These are phyloP conservation scores for Neoarthrinium moseri DNA, from an alignment of 2,329 filamentous ascomycete genomes.

Conservation along the genomic window DNA sequence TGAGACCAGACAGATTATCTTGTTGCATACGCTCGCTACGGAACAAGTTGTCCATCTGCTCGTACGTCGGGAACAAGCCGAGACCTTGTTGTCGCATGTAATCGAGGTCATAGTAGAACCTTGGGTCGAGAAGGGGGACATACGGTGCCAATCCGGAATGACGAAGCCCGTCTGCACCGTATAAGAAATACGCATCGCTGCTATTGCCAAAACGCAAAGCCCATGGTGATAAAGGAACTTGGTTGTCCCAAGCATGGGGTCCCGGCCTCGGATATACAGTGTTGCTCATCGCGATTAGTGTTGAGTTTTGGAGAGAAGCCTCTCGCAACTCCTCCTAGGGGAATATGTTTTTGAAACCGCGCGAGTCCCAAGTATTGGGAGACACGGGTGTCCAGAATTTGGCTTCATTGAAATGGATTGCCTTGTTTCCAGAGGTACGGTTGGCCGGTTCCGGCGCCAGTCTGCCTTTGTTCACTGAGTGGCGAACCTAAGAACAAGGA, in stretches of 20 bases:
- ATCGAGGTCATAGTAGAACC: not conserved
- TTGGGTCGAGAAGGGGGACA: not conserved
- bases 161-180: not conserved
- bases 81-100: not conserved
- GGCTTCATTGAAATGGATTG: too few species aligned
- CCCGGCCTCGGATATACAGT: too few species aligned
- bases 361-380: too few species aligned
- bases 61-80: not conserved
- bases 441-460: not conserved
- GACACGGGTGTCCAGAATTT: too few species aligned
- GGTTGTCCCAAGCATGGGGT: not conserved
- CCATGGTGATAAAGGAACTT: not conserved
- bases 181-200: not conserved
- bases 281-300: too few species aligned
- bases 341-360: too few species aligned
- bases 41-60: not conserved
- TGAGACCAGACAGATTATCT: not conserved
- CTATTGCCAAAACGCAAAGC: not conserved
- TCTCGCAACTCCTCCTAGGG: too few species aligned
- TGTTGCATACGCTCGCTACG: not conserved
- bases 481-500: not conserved
- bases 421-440: too few species aligned
- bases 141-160: not conserved
- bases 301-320: too few species aligned
- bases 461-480: not conserved